A percentile compares a stretch with the other conserved stretches of the same genome.
phyloP scores from a whole-genome alignment of 768 basidiomycete species.

The Boletus pseudopeckii region DNA sequence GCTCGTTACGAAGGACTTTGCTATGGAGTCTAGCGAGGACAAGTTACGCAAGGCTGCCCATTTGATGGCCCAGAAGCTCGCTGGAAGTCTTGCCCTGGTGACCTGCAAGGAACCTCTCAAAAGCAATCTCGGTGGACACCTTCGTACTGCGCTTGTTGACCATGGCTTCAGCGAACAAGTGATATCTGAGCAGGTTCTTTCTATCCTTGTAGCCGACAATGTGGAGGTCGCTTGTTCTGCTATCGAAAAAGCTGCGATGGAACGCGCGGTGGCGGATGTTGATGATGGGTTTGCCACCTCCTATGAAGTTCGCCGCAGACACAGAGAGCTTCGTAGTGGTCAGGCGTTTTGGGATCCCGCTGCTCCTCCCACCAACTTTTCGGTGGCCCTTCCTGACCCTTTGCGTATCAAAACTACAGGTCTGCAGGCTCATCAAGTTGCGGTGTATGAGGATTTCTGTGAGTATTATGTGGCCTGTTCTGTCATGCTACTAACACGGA shows the following conservation, averaged over 20 bases:
- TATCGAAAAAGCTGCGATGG: conserved; percentile 98
- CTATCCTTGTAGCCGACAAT: conserved; percentile 85
- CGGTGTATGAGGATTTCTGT: conserved; percentile 97
- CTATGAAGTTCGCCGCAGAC: conserved; percentile 79
- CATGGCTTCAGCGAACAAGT: conserved; percentile 88
- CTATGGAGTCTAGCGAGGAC: conserved; percentile 85
- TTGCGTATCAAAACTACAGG: conserved; percentile 82
- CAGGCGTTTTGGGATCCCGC: conserved; percentile 90
- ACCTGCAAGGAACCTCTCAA: conserved; percentile 98
- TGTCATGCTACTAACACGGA: conserved; percentile 12
- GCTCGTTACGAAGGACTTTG: conserved; percentile 93
- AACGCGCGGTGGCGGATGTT: conserved; percentile 87
- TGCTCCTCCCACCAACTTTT: conserved; percentile 67
- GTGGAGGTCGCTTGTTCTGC: conserved; percentile 90
- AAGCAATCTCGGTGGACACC: conserved; percentile 84
- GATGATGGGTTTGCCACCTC: conserved; percentile 84
- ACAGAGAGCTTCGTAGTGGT: conserved; percentile 73
- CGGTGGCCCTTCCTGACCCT: conserved; percentile 77
- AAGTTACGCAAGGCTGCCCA: conserved; percentile 91
- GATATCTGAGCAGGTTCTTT: conserved; percentile 76
- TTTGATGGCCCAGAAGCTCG: conserved; percentile 95
- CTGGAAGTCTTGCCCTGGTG: conserved; percentile 92
- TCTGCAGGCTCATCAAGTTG: conserved; percentile 74
- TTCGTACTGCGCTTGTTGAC: conserved; percentile 78
- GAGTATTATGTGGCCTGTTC: conserved; percentile 14